Base-by-base conservation (phyloP, 2,329 filamentous ascomycete species). In the Botryotinia convoluta region DNA sequence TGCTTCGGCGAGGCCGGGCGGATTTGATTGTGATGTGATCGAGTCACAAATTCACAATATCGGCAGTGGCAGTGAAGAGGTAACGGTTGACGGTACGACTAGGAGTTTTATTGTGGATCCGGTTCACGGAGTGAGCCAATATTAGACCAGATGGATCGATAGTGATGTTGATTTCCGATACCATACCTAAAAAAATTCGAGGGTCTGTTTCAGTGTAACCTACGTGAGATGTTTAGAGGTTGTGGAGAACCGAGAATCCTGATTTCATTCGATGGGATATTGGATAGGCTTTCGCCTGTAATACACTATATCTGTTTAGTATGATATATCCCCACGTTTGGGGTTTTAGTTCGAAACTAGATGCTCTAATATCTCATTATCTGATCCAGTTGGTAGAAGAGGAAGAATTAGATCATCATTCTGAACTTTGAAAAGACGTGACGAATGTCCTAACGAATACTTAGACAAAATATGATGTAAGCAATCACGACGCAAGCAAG, bases 21-120 rank as follows among this genome's bases (percentile, higher is more conserved):
- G 51, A 42, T 69, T 57, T 4, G 22, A 32, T 69, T 32, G 65
- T 57, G 65, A 59, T 69, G 48, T 69, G 65, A 57, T 67, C 16
- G 26, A 54, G 26, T 54, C 48, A 54, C 20, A 48, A 16, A 51
- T 51, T 14, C 48, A 51, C 39, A 57, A 42, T 16, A 39, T 68
- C 64, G 48, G 45, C 35, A 68, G 45, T 68, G 45, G 48, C 35
- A 68, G 35, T 68, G 64, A 42, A 69, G 51, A 37, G 35, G 18
- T 57, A 69, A 65, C 35, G 48, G 51, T 57, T 32, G 37, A 69
- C 37, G 20, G 48, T 57, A n/a, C 37, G 48, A 69, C 65, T 18
- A 22, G 7, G 32, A 37, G 3, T 32, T 54, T 6, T 39, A 22
- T 42, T 32, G 48, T 69, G 48, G 65, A 54, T 29, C 20, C 63